These are phyloP conservation scores for Boletus edulis DNA, from an alignment of 768 basidiomycete species.

Conservation along the genomic window DNA sequence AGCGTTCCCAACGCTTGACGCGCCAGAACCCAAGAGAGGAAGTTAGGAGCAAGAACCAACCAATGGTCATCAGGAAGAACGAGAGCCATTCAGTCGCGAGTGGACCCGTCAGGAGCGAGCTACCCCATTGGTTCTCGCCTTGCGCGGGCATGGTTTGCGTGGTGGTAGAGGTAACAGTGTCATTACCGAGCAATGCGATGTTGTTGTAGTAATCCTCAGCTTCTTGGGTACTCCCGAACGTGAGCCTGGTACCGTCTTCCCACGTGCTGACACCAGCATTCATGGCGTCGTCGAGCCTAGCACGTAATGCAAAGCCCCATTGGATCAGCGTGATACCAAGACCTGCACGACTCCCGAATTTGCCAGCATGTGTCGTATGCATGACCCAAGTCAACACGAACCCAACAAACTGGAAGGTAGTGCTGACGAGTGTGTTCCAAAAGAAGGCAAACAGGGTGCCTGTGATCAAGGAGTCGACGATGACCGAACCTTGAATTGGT, in stretches of 20 bases:
- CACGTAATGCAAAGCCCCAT: slow-evolving; percentile 83
- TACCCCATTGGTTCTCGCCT: slow-evolving; percentile 30
- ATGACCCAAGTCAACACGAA: slow-evolving; percentile 92
- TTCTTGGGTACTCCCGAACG: slow-evolving; percentile 44
- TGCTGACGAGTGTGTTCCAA: slow-evolving; percentile 90
- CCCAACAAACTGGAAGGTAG: slow-evolving; percentile 97
- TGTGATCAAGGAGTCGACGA: slow-evolving; percentile 86
- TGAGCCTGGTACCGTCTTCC: slow-evolving; percentile 33
- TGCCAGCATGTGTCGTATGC: slow-evolving; percentile 89
- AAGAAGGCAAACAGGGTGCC: slow-evolving; percentile 83
- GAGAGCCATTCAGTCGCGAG: slow-evolving; percentile 91
- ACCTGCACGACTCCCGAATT: slow-evolving; percentile 90
- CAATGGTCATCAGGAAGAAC: slow-evolving; percentile 91
- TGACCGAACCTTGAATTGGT: slow-evolving; percentile 61
- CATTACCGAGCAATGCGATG: slow-evolving; percentile 25
- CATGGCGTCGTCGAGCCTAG: slow-evolving; percentile 44
- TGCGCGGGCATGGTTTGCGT: slow-evolving; percentile 7
- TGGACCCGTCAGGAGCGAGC: slow-evolving; percentile 49
- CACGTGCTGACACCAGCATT: slow-evolving; percentile 29
- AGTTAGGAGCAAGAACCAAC: slow-evolving; percentile 87
- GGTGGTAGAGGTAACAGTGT: slow-evolving; percentile 17
- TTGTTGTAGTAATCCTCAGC: slow-evolving; percentile 43
- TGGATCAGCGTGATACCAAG: slow-evolving; percentile 96
- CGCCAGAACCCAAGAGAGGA: slow-evolving; percentile 90
- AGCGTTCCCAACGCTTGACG: slow-evolving; percentile 84